Evolutionary conservation across 371 early-diverging fungal species (phyloP).

Genomic region (Mucor irregularis): DNA sequence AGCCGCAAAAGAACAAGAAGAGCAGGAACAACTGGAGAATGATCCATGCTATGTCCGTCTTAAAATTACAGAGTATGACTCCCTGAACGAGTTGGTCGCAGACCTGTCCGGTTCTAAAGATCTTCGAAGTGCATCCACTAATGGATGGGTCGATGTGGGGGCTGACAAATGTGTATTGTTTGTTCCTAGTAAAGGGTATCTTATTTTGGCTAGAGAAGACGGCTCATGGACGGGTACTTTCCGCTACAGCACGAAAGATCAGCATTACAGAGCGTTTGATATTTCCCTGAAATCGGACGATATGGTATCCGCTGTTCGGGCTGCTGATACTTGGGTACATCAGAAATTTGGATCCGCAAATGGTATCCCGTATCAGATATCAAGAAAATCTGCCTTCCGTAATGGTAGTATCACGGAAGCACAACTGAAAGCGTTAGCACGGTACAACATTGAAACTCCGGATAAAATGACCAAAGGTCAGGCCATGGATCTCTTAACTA

Average conservation of each 20-base stretch:
- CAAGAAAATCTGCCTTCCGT: slow-evolving; percentile 58
- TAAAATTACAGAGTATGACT: slow-evolving; percentile 55
- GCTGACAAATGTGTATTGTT: slow-evolving; percentile 40
- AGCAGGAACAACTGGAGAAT: slow-evolving; percentile 5
- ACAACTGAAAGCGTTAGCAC: slow-evolving; percentile 49
- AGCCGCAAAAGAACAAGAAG: slow-evolving; percentile 3
- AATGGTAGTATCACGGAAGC: slow-evolving; percentile 44
- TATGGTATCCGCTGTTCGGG: slow-evolving; percentile 54
- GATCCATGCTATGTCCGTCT: slow-evolving; percentile 26
- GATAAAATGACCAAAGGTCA: slow-evolving; percentile 52
- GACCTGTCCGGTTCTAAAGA: slow-evolving; percentile 37
- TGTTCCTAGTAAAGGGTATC: slow-evolving; percentile 22
- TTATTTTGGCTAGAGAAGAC: slow-evolving; percentile 19
- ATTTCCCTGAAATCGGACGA: slow-evolving; percentile 45
- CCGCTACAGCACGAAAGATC: slow-evolving; percentile 4
- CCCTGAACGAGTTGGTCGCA: slow-evolving; percentile 47
- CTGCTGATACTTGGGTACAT: slow-evolving; percentile 62
- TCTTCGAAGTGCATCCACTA: slow-evolving; percentile 27
- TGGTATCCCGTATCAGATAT: neutral
- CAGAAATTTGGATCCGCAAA: slow-evolving; percentile 11
- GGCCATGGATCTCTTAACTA: slow-evolving; percentile 58
- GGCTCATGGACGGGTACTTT: slow-evolving; percentile 19
- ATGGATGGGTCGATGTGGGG: slow-evolving; percentile 56
- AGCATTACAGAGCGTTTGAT: neutral
- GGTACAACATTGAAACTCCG: slow-evolving; percentile 20